phyloP scores from a whole-genome alignment of 2,329 filamentous ascomycete species.

The Aplosporella prunicola region DNA sequence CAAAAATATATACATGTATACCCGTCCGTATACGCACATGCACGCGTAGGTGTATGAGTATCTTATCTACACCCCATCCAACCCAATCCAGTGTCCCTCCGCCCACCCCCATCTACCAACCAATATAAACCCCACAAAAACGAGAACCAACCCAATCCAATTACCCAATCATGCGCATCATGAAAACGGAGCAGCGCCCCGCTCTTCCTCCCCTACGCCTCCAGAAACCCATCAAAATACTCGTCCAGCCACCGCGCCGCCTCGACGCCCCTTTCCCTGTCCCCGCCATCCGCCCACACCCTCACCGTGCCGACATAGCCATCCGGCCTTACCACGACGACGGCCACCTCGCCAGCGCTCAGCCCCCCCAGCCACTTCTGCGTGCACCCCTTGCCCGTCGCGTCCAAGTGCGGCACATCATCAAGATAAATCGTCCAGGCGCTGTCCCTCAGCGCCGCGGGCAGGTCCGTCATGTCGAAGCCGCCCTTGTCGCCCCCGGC shows the following conservation, averaged over 20 bases:
- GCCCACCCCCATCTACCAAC: no score
- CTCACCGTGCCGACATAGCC: slow-evolving; percentile 62
- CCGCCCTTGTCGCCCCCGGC: slow-evolving; percentile 54
- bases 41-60: no score
- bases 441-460: slow-evolving; percentile 51
- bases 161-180: no score
- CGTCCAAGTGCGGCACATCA: slow-evolving; percentile 48
- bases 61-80: no score
- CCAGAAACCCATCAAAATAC: slow-evolving; percentile 42
- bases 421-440: slow-evolving; percentile 67
- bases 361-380: slow-evolving; percentile 61
- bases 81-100: no score
- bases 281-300: slow-evolving; percentile 24
- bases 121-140: no score
- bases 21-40: no score
- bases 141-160: no score
- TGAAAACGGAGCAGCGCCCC: no score
- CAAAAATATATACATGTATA: no score
- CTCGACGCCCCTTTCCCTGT: slow-evolving; percentile 20
- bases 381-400: slow-evolving; percentile 45
- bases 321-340: slow-evolving; percentile 62
- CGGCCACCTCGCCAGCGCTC: slow-evolving; percentile 47
- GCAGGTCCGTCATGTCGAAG: slow-evolving; percentile 58
- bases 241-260: slow-evolving; percentile 40
- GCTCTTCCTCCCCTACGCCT: no score